phyloP scores from a whole-genome alignment of 2,329 filamentous ascomycete species.

The Neopestalotiopsis sp. region DNA sequence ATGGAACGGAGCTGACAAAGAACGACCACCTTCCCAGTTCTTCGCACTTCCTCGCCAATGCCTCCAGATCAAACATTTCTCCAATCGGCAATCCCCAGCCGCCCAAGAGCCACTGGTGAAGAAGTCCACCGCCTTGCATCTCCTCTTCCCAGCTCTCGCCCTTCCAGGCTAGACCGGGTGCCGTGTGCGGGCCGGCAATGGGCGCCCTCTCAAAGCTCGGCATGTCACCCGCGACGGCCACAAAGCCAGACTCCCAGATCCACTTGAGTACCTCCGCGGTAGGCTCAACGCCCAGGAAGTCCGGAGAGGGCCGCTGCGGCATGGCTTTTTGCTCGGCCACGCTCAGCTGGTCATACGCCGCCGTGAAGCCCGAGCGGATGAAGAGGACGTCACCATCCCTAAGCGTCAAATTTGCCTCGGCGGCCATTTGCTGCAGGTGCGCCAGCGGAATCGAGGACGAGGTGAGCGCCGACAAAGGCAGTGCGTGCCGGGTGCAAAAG shows the following conservation, averaged over 20 bases:
- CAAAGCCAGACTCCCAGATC: slow-evolving; percentile 52
- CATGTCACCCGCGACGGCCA: slow-evolving; percentile 48
- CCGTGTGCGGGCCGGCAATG: slow-evolving; percentile 35
- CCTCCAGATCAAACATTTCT: slow-evolving; percentile 52
- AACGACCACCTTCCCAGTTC: slow-evolving; percentile 42
- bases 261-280: slow-evolving; percentile 41
- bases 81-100: slow-evolving; percentile 59
- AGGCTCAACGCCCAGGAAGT: slow-evolving; percentile 45
- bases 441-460: slow-evolving; percentile 21
- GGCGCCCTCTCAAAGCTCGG: slow-evolving; percentile 49
- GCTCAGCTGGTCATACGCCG: slow-evolving; percentile 33
- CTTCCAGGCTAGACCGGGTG: slow-evolving; percentile 17
- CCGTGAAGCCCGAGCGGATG: slow-evolving; percentile 41
- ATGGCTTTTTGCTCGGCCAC: slow-evolving; percentile 29
- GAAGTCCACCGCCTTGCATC: slow-evolving; percentile 12
- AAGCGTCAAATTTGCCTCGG: slow-evolving; percentile 39
- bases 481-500: slow-evolving; percentile 19
- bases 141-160: slow-evolving; percentile 15
- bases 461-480: slow-evolving; percentile 19
- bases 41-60: slow-evolving; percentile 38
- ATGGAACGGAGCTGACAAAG: slow-evolving; percentile 44
- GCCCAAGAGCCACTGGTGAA: slow-evolving; percentile 48
- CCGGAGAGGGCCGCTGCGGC: slow-evolving; percentile 29
- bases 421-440: slow-evolving; percentile 39
- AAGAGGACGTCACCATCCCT: slow-evolving; percentile 44